A percentile compares a stretch with the other conserved stretches of the same genome.
Evolutionary conservation across 768 basidiomycete species (phyloP).

Genomic region (Cubamyces lactineus): DNA sequence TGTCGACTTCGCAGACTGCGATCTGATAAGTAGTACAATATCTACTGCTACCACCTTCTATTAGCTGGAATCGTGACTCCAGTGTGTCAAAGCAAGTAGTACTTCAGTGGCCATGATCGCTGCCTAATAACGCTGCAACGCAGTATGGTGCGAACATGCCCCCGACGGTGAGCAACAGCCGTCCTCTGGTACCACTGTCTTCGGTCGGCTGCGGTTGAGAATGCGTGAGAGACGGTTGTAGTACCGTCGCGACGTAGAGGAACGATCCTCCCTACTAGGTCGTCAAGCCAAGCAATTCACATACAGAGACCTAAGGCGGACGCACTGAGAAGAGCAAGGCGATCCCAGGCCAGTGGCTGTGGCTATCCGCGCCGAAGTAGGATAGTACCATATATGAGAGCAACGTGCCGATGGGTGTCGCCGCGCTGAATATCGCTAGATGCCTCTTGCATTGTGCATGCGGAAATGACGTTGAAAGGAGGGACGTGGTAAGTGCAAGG

Average conservation of each 20-base stretch:
- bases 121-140: conserved; percentile 16
- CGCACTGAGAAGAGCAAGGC: conserved; percentile 82
- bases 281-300: not conserved
- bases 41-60: too few species aligned
- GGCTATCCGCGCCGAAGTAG: conserved; percentile 49
- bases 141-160: conserved; percentile 26
- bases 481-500: conserved; percentile 82
- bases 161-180: conserved; percentile 13
- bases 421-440: conserved; percentile 75
- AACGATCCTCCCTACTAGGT: conserved; percentile 26
- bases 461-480: conserved; percentile 76
- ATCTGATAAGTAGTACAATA: conserved; percentile 2
- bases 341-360: conserved; percentile 66
- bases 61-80: too few species aligned
- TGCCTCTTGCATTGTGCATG: conserved; percentile 72
- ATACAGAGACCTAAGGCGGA: not conserved
- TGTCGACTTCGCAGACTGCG: not conserved
- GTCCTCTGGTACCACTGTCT: conserved; percentile 7
- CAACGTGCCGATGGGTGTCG: conserved; percentile 84
- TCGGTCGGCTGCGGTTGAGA: not conserved
- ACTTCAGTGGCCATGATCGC: conserved; percentile 21
- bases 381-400: conserved; percentile 72
- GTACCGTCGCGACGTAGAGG: conserved; percentile 29
- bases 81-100: not conserved
- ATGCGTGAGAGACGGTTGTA: conserved; percentile 25